phyloP scores from a whole-genome alignment of 768 basidiomycete genomes.

The Terana coerulea region DNA sequence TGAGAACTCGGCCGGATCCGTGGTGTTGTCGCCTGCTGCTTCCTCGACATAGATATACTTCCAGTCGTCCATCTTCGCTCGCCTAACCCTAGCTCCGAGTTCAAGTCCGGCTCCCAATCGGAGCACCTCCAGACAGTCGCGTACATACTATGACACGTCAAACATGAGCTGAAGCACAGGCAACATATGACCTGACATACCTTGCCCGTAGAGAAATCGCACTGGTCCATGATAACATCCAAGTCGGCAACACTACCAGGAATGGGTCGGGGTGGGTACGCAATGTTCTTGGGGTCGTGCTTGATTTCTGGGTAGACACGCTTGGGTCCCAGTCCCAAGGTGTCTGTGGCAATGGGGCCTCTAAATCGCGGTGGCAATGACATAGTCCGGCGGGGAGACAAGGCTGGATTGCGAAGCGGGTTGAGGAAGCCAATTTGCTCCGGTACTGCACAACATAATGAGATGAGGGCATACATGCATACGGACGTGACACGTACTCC shows the following conservation, averaged over 20 bases:
- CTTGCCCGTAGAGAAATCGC: conserved; percentile 83
- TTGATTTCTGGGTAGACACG: conserved; percentile 76
- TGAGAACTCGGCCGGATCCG: conserved; percentile 29
- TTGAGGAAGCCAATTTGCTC: conserved; percentile 56
- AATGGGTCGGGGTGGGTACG: conserved; percentile 85
- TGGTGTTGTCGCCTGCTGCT: conserved; percentile 34
- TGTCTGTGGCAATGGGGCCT: conserved; percentile 46
- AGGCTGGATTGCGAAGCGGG: conserved; percentile 65
- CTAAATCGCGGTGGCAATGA: conserved; percentile 47
- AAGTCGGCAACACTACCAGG: conserved; percentile 85
- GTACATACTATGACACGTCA: conserved; percentile 67
- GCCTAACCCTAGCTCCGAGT: conserved; percentile 66
- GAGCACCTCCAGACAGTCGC: conserved; percentile 93
- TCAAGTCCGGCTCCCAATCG: conserved; percentile 90
- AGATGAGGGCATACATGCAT: conserved; percentile 1
- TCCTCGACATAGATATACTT: conserved; percentile 84
- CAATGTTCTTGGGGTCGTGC: conserved; percentile 54
- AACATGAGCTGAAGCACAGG: conserved; percentile 9
- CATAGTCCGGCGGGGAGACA: conserved; percentile 52
- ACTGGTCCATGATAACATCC: conserved; percentile 88
- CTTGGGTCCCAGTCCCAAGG: conserved; percentile 72
- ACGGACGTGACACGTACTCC: conserved; percentile 50
- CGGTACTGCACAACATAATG: conserved; percentile 49
- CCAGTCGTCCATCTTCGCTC: conserved; percentile 79
- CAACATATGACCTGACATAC: too few species aligned